phyloP scores from a whole-genome alignment of 371 early-diverging fungal species.

The Sporodiniella umbellata region DNA sequence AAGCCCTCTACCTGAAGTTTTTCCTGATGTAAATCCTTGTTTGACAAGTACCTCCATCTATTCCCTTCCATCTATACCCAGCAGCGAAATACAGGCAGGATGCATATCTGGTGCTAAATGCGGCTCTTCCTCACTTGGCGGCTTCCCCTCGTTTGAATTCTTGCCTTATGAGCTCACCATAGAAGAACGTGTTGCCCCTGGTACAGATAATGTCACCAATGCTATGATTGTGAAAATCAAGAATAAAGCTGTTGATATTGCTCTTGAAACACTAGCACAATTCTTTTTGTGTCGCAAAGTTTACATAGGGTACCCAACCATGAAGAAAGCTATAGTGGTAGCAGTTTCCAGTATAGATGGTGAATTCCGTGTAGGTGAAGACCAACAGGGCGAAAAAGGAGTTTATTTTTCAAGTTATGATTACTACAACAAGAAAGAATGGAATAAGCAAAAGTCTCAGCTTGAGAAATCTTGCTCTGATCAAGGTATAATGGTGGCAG shows the following conservation, averaged over 20 bases:
- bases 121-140: too few relatives aligned
- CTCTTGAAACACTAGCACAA: conserved; percentile 48
- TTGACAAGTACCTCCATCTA: conserved; percentile 7
- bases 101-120: too few relatives aligned
- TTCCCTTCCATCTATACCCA: conserved; percentile 57
- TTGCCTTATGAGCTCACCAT: conserved; percentile 66
- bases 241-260: conserved; percentile 46
- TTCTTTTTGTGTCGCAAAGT: conserved; percentile 55
- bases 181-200: conserved; percentile 79
- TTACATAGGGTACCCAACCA: conserved; percentile 81
- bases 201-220: conserved; percentile 77
- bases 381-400: not conserved
- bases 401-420: too few relatives aligned
- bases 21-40: conserved; percentile 68
- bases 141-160: too few relatives aligned
- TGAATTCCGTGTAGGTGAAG: conserved; percentile 55
- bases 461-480: too few relatives aligned
- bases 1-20: conserved; percentile 29
- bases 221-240: conserved; percentile 71
- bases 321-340: conserved; percentile 75
- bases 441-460: not conserved
- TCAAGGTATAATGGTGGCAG: too few relatives aligned
- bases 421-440: too few relatives aligned
- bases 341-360: conserved; percentile 68
- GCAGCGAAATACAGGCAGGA: conserved; percentile 76